A percentile compares a stretch with the other conserved stretches of the same genome.
These are phyloP conservation scores for Diaporthe nobilis DNA, from an alignment of 2,329 filamentous ascomycete species.

Conservation along the genomic window DNA sequence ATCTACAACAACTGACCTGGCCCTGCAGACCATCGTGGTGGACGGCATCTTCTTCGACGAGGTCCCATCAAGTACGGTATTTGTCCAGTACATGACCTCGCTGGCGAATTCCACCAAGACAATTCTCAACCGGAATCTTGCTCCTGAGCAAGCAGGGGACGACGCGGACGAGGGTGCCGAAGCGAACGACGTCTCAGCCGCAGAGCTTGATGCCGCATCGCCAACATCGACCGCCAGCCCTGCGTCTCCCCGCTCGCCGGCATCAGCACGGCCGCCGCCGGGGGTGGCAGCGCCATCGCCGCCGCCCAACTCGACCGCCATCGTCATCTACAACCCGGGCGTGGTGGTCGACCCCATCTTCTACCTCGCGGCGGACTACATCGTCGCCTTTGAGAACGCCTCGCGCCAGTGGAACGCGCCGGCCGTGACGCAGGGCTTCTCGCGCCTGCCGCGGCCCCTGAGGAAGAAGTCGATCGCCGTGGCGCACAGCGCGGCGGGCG, in stretches of 20 bases:
- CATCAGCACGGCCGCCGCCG: not conserved
- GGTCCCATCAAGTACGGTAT: conserved; percentile 51
- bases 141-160: not conserved
- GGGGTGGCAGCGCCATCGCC: not conserved
- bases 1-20: not conserved
- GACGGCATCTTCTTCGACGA: conserved; percentile 65
- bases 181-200: not conserved
- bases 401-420: conserved; percentile 41
- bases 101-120: conserved; percentile 42
- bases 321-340: conserved; percentile 61
- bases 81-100: conserved; percentile 46
- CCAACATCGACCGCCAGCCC: conserved; percentile 35
- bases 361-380: conserved; percentile 57
- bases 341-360: conserved; percentile 57
- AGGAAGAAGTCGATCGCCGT: conserved; percentile 42
- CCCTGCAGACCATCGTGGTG: conserved; percentile 52
- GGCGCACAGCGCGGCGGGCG: conserved; percentile 42
- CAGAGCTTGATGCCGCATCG: not conserved
- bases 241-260: conserved; percentile 21
- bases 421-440: conserved; percentile 42
- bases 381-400: conserved; percentile 59
- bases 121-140: conserved; percentile 38
- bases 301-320: conserved; percentile 27
- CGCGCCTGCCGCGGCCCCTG: conserved; percentile 39
- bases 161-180: not conserved